These are phyloP conservation scores for Capsicum pubescens DNA, from an alignment of 257 asterid genomes.

Conservation along the genomic window DNA sequence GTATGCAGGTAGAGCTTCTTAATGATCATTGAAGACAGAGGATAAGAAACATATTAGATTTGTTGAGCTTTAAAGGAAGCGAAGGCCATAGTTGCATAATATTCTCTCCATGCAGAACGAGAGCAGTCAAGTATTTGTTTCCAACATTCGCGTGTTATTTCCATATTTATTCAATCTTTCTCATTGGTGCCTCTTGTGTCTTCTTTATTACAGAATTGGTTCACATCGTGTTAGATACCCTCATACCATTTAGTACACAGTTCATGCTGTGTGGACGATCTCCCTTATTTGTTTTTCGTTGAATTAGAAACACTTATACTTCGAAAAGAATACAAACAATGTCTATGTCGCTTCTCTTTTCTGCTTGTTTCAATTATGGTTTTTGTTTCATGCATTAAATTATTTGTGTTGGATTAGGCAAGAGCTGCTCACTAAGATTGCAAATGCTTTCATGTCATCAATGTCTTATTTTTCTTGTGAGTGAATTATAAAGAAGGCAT, in stretches of 20 bases:
- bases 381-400: slow-evolving; percentile 22
- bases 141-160: background rate
- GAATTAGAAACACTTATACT: background rate
- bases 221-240: background rate
- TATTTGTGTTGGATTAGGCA: background rate
- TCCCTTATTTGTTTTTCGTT: background rate
- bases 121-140: background rate
- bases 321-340: background rate
- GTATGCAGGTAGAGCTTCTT: slow-evolving; percentile 8
- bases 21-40: background rate
- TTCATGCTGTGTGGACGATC: background rate
- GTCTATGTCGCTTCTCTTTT: background rate
- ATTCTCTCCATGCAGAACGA: slow-evolving; percentile 15
- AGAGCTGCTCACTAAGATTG: background rate
- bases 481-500: background rate
- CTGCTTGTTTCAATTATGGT: background rate
- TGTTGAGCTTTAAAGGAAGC: slow-evolving; percentile 1
- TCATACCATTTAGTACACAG: background rate
- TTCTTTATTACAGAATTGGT: slow-evolving; percentile 4
- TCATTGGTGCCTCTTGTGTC: background rate
- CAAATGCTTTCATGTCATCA: background rate
- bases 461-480: background rate
- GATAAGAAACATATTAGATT: background rate
- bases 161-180: background rate
- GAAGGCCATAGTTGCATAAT: background rate